phyloP scores from a whole-genome alignment of 106 monocot genomes.

The Dendrobium chrysotoxum region DNA sequence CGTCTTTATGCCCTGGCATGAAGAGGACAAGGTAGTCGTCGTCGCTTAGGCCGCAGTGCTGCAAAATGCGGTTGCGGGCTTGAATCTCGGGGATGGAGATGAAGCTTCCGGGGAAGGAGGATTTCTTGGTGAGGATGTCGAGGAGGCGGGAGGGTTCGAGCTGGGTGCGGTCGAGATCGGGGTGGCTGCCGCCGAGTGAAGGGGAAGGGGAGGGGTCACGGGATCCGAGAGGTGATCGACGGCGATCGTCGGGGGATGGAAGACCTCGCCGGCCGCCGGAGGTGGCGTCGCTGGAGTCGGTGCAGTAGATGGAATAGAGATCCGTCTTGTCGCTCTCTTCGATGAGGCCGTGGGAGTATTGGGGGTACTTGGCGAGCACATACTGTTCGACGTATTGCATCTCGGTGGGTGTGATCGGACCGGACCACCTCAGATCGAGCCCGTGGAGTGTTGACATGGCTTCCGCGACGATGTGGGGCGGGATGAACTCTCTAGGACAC shows the following conservation, averaged over 20 bases:
- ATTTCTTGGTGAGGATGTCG: conserved; percentile 54
- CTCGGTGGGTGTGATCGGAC: conserved; percentile 58
- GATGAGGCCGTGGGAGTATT: conserved; percentile 61
- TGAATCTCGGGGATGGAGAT: conserved; percentile 61
- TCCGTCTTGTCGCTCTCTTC: conserved; percentile 49
- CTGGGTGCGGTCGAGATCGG: conserved; percentile 32
- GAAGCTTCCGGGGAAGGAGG: conserved; percentile 53
- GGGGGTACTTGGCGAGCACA: conserved; percentile 58
- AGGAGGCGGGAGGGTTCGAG: conserved; percentile 51
- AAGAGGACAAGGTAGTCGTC: conserved; percentile 53
- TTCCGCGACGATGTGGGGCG: conserved; percentile 61
- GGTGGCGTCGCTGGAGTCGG: not conserved
- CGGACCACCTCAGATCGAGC: conserved; percentile 59
- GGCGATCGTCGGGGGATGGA: conserved; percentile 4
- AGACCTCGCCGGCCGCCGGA: not conserved
- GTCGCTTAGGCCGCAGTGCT: conserved; percentile 46
- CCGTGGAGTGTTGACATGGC: conserved; percentile 64
- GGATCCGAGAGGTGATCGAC: conserved; percentile 17
- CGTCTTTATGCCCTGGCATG: conserved; percentile 29
- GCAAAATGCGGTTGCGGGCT: conserved; percentile 38
- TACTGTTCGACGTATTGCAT: conserved; percentile 55
- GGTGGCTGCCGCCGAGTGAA: conserved; percentile 26
- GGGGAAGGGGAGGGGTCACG: conserved; percentile 8
- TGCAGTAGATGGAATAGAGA: conserved; percentile 23
- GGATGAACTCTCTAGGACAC: conserved; percentile 43